Evolutionary conservation across 768 basidiomycete species (phyloP), one percentile per base, ranked within the genome.

Genomic region (Phylloporus sp.): DNA sequence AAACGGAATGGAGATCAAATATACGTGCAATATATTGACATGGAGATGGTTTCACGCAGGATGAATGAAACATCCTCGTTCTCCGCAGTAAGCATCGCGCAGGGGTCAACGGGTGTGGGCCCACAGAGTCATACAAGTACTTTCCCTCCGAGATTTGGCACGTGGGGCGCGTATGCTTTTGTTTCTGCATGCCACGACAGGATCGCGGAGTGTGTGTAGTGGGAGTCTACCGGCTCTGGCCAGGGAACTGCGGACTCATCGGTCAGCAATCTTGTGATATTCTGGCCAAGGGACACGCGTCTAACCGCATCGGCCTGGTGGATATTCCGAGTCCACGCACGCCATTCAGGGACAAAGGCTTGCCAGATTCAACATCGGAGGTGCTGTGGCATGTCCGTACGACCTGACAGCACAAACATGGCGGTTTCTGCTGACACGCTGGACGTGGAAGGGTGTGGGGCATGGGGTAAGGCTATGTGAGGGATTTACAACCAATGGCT

Each of bases 401-500:
- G 8, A 40, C 54, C 45, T 39, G 53, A 49, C 55, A 51, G 51
- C 23, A 64, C 65, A 61, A 59, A 62, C 57, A 57, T 56, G 65
- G 64, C 22, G 44, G 47, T 36, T 54, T 65, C 49, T 27, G 57
- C 45, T 38, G 51, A 52, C 61, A 66, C 43, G 57, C 64, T 55
- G 55, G 50, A 51, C 23, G 38, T 31, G 45, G 49, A 42, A n/a
- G 45, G 50, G 47, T 60, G 55, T 55, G 64, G 61, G 56, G 57
- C 55, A 57, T 56, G 64, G 64, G 64, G 64, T 57, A 57, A 64
- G 55, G 59, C 61, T 57, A 50, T 61, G 46, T 49, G 56, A 47
- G 49, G 47, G 23, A 36, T 41, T 40, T 43, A 24, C 39, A 31
- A 44, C 49, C 6, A 42, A 26, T 46, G 45, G 51, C 44, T 59